These are phyloP conservation scores for Yamadazyma friedrichii DNA, from an alignment of 1,139 yeast species.

Conservation along the genomic window DNA sequence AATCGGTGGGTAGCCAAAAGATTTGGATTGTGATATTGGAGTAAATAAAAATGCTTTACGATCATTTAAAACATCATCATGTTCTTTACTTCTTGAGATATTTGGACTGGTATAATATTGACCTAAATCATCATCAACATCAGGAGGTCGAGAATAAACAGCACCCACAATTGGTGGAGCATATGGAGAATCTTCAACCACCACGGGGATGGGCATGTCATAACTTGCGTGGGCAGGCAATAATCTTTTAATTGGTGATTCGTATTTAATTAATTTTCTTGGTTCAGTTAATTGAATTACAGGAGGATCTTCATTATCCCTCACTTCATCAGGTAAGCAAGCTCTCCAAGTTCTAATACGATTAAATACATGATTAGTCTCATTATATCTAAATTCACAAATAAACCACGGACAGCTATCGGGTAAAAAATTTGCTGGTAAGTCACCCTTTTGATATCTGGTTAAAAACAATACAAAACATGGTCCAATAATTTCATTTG, in stretches of 20 bases:
- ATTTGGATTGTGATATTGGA: conserved; percentile 47
- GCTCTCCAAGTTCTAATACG: conserved; percentile 98
- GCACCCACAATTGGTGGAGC: conserved; percentile 89
- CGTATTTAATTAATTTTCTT: conserved; percentile 69
- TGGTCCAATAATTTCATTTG: conserved; percentile 85
- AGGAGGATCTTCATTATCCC: conserved; percentile 84
- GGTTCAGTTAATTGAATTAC: conserved; percentile 51
- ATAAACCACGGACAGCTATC: conserved; percentile 82
- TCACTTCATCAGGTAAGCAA: conserved; percentile 93
- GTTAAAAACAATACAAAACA: conserved; percentile 95
- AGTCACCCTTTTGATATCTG: conserved; percentile 91
- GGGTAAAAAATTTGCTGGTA: conserved; percentile 63
- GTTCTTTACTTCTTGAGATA: conserved; percentile 55
- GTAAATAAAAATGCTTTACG: conserved; percentile 45
- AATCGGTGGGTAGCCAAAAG: conserved; percentile 13
- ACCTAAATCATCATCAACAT: conserved; percentile 75
- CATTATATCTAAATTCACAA: conserved; percentile 94
- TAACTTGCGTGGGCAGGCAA: conserved; percentile 72
- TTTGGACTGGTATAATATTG: conserved; percentile 59
- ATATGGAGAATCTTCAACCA: conserved; percentile 70
- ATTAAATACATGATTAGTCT: conserved; percentile 83
- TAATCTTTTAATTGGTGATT: conserved; percentile 79
- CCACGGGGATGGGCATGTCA: conserved; percentile 77
- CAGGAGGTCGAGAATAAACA: conserved; percentile 74
- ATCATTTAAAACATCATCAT: conserved; percentile 48